These are phyloP conservation scores for Colletotrichum abscissum DNA, from an alignment of 2,329 filamentous ascomycete species.

Conservation along the genomic window DNA sequence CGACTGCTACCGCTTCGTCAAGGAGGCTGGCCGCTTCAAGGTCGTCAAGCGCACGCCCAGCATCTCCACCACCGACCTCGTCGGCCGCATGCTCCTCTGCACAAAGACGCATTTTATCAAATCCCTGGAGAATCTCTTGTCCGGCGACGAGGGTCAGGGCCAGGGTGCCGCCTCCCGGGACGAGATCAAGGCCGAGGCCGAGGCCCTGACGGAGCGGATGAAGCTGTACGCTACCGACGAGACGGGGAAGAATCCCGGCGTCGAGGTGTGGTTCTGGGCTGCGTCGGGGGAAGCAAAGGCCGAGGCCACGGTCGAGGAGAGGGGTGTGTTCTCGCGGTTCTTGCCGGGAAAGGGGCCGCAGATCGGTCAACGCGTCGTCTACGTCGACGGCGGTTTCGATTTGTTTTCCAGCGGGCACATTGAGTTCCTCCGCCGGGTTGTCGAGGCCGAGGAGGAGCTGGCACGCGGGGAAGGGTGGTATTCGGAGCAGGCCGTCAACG, in stretches of 20 bases:
- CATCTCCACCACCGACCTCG: constrained; percentile 97
- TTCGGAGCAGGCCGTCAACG: constrained; percentile 69
- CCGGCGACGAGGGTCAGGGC: constrained; percentile 79
- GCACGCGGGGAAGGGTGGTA: constrained; percentile 81
- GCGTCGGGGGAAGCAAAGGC: constrained; percentile 62
- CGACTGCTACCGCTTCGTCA: constrained; percentile 98
- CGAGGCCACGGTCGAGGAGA: constrained; percentile 63
- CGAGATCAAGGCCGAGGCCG: constrained; percentile 72
- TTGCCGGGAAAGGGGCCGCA: constrained; percentile 78
- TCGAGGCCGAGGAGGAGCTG: constrained; percentile 76
- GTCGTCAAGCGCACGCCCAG: constrained; percentile 96
- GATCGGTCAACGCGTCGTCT: constrained; percentile 86
- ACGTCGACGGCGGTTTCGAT: constrained; percentile 97
- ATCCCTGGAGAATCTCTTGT: constrained; percentile 76
- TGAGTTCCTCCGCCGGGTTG: constrained; percentile 87
- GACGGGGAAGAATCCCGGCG: constrained; percentile 80
- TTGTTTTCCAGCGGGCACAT: constrained; percentile 98
- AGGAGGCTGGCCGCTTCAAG: constrained; percentile 92
- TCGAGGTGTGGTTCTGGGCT: constrained; percentile 88
- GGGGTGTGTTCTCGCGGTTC: constrained; percentile 74
- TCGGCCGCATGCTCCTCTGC: constrained; percentile 96
- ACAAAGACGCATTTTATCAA: constrained; percentile 95
- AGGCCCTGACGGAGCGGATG: constrained; percentile 81
- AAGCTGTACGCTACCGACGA: constrained; percentile 89
- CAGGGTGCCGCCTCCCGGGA: constrained; percentile 56